Evolutionary conservation across 1,139 yeast species (phyloP), one percentile per base, ranked within the genome.

Genomic region (Candida pseudoviswanathii): DNA sequence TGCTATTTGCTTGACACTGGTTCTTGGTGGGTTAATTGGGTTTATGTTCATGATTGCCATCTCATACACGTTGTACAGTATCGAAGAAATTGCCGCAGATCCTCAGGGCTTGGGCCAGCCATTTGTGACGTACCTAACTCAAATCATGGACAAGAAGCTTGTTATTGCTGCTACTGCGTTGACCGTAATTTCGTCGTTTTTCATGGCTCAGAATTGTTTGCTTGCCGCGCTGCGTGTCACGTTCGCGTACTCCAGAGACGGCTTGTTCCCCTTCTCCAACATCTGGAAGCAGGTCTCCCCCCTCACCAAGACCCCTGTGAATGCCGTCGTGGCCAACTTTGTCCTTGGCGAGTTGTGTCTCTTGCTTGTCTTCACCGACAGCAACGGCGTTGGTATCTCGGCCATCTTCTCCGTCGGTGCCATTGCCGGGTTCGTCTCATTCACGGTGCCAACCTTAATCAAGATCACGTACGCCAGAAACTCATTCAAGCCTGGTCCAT

Each of bases 391-490:
- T 58, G 86, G 84, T 40, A 37, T 37, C 26, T 37, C 41, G 24
- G 92, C 94, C 44, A 83, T 85, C 50, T 86, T 86, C 68, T 84
- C 89, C 0, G 89, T 86, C 37, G 90, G 90, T 46, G 92, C 90
- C 49, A 85, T 85, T 61, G 81, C 88, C 16, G 85, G 89, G 0
- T 85, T 85, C 59, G 77, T 85, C 53, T 85, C 91, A 1, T 86
- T 86, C 64, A 77, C 83, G n/a, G 71, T 83, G 58, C 92, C 92
- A 24, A 81, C 86, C 10, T 63, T 82, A 4, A 73, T 86, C 56
- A 82, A 84, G 60, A 77, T 83, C 54, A 78, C 86, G 1, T 80
- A 76, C 57, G 78, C 86, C 9, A 68, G 79, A 50, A 68, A 78
- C 22, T 69, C 75, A 2, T 86, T 85, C 68, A 69, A 71, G 52